These are phyloP conservation scores for Lactarius deliciosus DNA, from an alignment of 768 basidiomycete genomes.

Conservation along the genomic window DNA sequence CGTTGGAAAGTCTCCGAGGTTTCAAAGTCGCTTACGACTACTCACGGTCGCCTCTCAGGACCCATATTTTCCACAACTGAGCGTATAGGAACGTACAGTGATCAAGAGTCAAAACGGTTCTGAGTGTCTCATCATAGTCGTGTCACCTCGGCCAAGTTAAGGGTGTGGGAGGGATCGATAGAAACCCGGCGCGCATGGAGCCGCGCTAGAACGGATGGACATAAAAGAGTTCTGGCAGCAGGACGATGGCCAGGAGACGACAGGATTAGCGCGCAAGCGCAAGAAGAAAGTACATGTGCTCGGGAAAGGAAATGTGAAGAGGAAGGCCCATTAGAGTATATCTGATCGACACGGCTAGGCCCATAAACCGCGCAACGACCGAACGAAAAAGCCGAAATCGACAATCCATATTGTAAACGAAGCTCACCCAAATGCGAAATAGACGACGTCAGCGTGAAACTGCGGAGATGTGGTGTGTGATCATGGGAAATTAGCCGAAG, in stretches of 20 bases:
- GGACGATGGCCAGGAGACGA: slow-evolving; percentile 7
- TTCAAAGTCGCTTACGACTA: slow-evolving; percentile 1
- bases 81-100: slow-evolving; percentile 1
- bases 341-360: slow-evolving; percentile 29
- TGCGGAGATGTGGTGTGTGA: slow-evolving; percentile 18
- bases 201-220: slow-evolving; percentile 12
- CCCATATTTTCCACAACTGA: slow-evolving; percentile 13
- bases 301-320: slow-evolving; percentile 17
- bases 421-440: slow-evolving; percentile 33
- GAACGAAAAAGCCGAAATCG: slow-evolving; percentile 22
- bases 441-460: slow-evolving; percentile 29
- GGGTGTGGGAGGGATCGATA: background rate
- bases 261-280: slow-evolving; percentile 27
- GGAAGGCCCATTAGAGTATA: slow-evolving; percentile 28
- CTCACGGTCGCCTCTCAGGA: slow-evolving; percentile 20
- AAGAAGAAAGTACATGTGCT: slow-evolving; percentile 25
- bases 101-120: slow-evolving; percentile 5
- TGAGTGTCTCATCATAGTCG: slow-evolving; percentile 5
- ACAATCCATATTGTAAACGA: slow-evolving; percentile 31
- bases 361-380: slow-evolving; percentile 23
- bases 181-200: slow-evolving; percentile 11
- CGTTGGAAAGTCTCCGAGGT: slow-evolving; percentile 2
- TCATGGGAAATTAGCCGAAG: slow-evolving; percentile 17
- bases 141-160: background rate
- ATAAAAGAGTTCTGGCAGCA: slow-evolving; percentile 11